A percentile compares a stretch with the other conserved stretches of the same genome.
These are phyloP conservation scores for Phyllosticta citriasiana DNA, from an alignment of 2,329 filamentous ascomycete species.

Conservation along the genomic window DNA sequence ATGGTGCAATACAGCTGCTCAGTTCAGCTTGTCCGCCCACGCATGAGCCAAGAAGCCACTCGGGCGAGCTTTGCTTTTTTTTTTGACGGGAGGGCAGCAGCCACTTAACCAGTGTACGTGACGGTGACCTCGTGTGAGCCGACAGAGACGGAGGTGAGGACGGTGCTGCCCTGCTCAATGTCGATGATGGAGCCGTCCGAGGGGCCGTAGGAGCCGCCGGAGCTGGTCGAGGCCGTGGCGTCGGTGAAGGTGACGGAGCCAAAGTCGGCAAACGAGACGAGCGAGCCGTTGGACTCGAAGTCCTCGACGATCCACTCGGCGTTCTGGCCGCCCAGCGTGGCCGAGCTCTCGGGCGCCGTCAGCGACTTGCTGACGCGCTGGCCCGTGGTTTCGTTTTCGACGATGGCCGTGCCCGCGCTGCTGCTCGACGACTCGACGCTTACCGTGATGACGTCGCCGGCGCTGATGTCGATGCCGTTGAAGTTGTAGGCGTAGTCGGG, in stretches of 20 bases:
- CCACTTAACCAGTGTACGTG: constrained; percentile 1
- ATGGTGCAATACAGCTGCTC: neutral
- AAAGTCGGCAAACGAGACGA: constrained; percentile 10
- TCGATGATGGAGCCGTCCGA: constrained; percentile 36
- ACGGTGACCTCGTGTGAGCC: constrained; percentile 1
- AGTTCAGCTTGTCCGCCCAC: neutral
- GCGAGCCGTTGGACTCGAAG: constrained; percentile 1
- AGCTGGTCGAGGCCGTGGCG: constrained; percentile 1
- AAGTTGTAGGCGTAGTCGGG: constrained; percentile 48
- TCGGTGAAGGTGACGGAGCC: constrained; percentile 5
- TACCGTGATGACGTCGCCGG: constrained; percentile 36
- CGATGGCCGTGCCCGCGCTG: constrained; percentile 35
- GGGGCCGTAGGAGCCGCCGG: constrained; percentile 19
- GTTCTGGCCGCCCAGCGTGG: constrained; percentile 8
- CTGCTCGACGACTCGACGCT: constrained; percentile 30
- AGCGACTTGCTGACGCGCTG: constrained; percentile 44
- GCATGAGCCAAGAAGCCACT: too few relatives aligned
- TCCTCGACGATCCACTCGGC: constrained; percentile 13
- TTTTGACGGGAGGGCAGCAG: neutral
- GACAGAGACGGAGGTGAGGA: constrained; percentile 8
- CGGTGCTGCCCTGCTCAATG: constrained; percentile 31
- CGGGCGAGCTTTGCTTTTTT: too few relatives aligned
- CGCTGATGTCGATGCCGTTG: constrained; percentile 25
- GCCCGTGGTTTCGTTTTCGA: constrained; percentile 45
- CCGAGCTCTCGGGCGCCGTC: constrained; percentile 12